Base-by-base conservation (phyloP, 2,329 filamentous ascomycete species). In the Tolypocladium cylindrosporum region DNA sequence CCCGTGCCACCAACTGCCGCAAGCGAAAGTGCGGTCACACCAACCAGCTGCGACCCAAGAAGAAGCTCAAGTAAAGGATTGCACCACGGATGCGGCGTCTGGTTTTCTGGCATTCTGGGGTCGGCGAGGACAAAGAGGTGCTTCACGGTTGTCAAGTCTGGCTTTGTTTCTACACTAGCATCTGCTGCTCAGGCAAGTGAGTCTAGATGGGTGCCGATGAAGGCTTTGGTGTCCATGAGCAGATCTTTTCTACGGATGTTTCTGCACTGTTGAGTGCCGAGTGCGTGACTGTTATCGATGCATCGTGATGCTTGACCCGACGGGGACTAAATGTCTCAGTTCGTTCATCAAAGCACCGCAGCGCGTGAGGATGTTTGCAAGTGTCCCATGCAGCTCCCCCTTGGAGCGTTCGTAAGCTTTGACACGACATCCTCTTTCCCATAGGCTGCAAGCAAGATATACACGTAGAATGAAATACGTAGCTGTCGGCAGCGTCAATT, bases 11-110 rank as follows among this genome's bases (percentile, higher is more conserved):
- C 86, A 99, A 99, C 90, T 99, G 94, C 90, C 87, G 92, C 74
- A 97, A 97, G 91, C 92, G 92, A 84, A 97, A 97, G 88, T 97
- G 93, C 81, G 94, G 93, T 66, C 94, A 97, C 89, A 95, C 89
- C 83, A 97, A 97, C 90, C 94, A 99, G 88, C 90, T 99, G 77
- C 91, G 94, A 82, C 94, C 94, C 79, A 99, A 99, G 93, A 99
- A 99, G 92, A 99, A 99, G 93, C 87, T 96, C 77, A 96, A 97
- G 83, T 79, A 78, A 71, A 74, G 71, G 69, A 73, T 72, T 69
- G 60, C 60, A 66, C 64, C 66, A 71, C 71, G 72, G 67, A 72
- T 72, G 71, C 69, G 75, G 75, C 76, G 75, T 78, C 73, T 73
- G 72, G 74, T 55, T 71, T 74, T 68, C 67, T 70, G 72, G 71